Base-by-base conservation (phyloP, 2,329 filamentous ascomycete species). In the Dendrostoma leiphaemia region DNA sequence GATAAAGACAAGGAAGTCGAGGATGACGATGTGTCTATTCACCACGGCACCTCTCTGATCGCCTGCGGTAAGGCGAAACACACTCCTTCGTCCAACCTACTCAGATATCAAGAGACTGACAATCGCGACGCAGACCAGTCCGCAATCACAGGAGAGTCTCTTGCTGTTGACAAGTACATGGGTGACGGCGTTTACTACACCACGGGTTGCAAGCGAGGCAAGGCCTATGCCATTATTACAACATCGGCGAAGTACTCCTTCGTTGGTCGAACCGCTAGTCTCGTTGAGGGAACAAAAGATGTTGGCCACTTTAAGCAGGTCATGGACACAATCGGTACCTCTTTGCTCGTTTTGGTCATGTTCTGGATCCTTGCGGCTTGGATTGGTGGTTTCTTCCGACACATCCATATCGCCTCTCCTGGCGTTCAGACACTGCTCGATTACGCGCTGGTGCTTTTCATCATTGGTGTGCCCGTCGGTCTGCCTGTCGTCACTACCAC, bases 381-480 rank as follows among this genome's bases (percentile, higher is more conserved):
- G 88, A 88, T 90, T 62, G 88, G 88, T 71, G 88, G 86, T 69
- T 91, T 91, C 81, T 90, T 84, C 82, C 86, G 83, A 67, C 76
- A 88, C 73, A 69, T 89, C 61, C 76, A 76, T 60, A 83, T 91
- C 63, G 82, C 82, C 23, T 79, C 77, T 19, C 80, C 81, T n/a
- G 76, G 77, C 60, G 81, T 84, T 65, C 74, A 80, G 75, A 86
- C 84, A 70, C 68, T 90, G 68, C 78, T 89, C 65, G 79, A 83
- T 69, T 88, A 87, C 71, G 83, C 83, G 32, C 73, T 89, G 56
- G 85, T 88, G 63, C 76, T 90, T 55, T 79, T 90, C 66, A 89
- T 91, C 69, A 85, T 91, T 62, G 88, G 88, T 80, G 88, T 90
- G 23, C 88, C 88, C 54, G 87, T 90, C 74, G 87, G 86, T 87